Base-by-base conservation (phyloP, 805 yeast genomes). In the Isabelozyma pseudorhagii region DNA sequence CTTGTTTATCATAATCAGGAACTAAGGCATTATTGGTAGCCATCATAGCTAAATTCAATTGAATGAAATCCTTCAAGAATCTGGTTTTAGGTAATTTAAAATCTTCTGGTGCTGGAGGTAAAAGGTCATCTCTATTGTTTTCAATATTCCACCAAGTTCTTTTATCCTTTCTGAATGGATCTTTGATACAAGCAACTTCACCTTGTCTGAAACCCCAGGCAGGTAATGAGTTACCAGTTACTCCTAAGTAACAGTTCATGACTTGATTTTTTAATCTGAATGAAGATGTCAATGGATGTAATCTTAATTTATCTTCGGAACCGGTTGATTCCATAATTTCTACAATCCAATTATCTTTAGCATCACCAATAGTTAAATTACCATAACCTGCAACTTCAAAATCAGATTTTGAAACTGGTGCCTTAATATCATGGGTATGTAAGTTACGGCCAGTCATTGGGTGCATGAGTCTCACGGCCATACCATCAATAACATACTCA, bases 191-290 rank as follows among this genome's bases (percentile, higher is more conserved):
- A 1, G 84, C 85, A 55, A 94, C 93, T 74, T 94, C 99, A 54
- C 97, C 96, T 75, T 94, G 99, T 65, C 90, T 82, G 80, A 93
- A 94, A 17, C 99, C 99, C 99, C 99, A 94, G 14, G 83, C 84
- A 15, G 99, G 99, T 63, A 92, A 84, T 21, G 81, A 66, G 56
- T 75, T 71, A 42, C 97, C 97, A 9, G 94, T 79, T 11, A 93
- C 88, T 56, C 92, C 88, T 62, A 94, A 73, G 67, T 91, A 92
- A 67, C 97, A 96, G 40, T 87, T 87, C 60, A 90, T 66, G 8
- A 66, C 81, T 55, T 75, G 76, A 67, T 85, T 85, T 60, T 76
- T 82, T 57, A 94, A 73, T 68, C 97, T 81, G 71, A 94, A 82
- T 18, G 90, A 83, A 1, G 97, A 79, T 38, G 97, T 82, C 54